These are phyloP conservation scores for Zhuliangozyma parablackwelliae DNA, from an alignment of 1,139 yeast genomes.

Conservation along the genomic window DNA sequence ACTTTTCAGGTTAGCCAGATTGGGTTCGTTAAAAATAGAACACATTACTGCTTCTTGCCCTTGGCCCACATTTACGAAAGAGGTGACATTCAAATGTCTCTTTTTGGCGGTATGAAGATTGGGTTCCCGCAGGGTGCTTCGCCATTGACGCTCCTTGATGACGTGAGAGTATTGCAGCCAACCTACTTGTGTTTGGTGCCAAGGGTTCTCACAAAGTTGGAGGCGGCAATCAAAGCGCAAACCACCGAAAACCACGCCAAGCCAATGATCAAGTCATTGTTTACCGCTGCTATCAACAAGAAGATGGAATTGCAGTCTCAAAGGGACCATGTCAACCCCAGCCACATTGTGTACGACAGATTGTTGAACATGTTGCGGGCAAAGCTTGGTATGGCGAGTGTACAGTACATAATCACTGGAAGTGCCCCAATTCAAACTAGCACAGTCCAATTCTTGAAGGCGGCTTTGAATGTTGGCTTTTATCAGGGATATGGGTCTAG, in stretches of 20 bases:
- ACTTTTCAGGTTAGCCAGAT: conserved; percentile 18
- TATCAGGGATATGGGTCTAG: conserved; percentile 45
- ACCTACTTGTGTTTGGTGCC: conserved; percentile 35
- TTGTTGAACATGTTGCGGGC: conserved; percentile 21
- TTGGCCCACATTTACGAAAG: conserved; percentile 65
- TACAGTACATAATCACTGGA: conserved; percentile 27
- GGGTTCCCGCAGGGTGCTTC: conserved; percentile 39
- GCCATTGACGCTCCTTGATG: conserved; percentile 37
- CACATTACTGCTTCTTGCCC: conserved; percentile 18
- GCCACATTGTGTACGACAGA: conserved; percentile 30
- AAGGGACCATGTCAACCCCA: conserved; percentile 6
- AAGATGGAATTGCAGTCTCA: conserved; percentile 27
- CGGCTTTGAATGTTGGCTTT: conserved; percentile 33
- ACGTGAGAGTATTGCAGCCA: conserved; percentile 32
- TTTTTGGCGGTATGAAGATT: conserved; percentile 26
- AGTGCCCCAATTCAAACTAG: conserved; percentile 42
- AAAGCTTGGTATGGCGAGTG: conserved; percentile 34
- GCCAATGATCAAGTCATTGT: conserved; percentile 20
- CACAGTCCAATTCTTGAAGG: conserved; percentile 37
- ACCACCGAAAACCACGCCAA: conserved; percentile 41
- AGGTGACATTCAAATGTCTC: conserved; percentile 20
- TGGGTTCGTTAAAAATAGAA: conserved; percentile 9
- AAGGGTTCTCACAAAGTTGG: conserved; percentile 34
- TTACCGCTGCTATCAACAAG: conserved; percentile 25
- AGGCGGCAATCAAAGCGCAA: conserved; percentile 43